A percentile compares a stretch with the other conserved stretches of the same genome.
These are phyloP conservation scores for Anisodus acutangulus DNA, from an alignment of 257 asterid genomes.

Conservation along the genomic window DNA sequence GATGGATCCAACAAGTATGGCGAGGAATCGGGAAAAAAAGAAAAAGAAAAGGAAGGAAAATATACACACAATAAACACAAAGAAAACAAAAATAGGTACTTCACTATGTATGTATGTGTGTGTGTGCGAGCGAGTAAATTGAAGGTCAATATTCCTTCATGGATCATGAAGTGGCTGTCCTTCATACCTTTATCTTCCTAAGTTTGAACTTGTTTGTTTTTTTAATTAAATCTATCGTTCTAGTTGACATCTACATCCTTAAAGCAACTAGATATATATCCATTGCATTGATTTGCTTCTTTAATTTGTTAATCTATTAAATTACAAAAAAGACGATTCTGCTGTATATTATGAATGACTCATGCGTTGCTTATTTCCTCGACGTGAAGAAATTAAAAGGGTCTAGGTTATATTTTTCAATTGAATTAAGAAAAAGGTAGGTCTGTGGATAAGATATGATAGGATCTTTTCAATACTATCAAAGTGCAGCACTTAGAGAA, in stretches of 20 bases:
- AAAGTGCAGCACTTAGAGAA: slow-evolving; percentile 58
- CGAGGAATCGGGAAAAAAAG: slow-evolving; percentile 37
- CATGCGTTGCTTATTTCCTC: slow-evolving; percentile 59
- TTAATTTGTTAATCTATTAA: neutral
- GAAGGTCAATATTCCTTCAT: slow-evolving; percentile 15
- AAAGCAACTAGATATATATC: no score
- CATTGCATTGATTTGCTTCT: no score
- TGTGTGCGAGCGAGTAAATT: neutral
- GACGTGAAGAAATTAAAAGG: slow-evolving; percentile 41
- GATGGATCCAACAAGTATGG: slow-evolving; percentile 48
- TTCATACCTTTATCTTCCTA: neutral
- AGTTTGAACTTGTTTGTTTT: no score
- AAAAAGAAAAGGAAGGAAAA: neutral
- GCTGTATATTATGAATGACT: neutral
- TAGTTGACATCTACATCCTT: no score
- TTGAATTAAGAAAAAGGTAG: slow-evolving; percentile 16
- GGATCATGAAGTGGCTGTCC: neutral
- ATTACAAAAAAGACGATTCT: no score
- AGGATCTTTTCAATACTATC: slow-evolving; percentile 36
- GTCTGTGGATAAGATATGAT: slow-evolving; percentile 25
- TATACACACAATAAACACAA: neutral
- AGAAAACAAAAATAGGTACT: neutral
- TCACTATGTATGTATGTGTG: neutral
- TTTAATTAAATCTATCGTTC: no score
- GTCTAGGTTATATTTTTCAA: neutral